These are phyloP conservation scores for Tetragonia tetragonoides DNA, from an alignment of 148 eudicot genomes.

Conservation along the genomic window DNA sequence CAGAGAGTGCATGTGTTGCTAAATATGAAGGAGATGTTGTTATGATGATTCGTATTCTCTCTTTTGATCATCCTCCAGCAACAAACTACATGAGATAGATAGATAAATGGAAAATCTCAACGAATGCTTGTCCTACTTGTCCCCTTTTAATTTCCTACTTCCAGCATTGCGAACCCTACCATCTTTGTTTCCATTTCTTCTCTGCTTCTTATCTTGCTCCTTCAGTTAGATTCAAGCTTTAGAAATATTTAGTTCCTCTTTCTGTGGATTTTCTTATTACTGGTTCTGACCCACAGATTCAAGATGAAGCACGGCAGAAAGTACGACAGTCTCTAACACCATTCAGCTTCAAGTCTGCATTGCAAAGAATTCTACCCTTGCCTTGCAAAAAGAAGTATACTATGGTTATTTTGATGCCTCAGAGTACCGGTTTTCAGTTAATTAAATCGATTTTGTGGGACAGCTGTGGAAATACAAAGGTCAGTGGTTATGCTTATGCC, in stretches of 20 bases:
- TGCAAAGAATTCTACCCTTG: slow-evolving; percentile 69
- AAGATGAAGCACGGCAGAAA: slow-evolving; percentile 67
- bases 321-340: slow-evolving; percentile 62
- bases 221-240: not conserved
- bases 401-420: slow-evolving; percentile 79
- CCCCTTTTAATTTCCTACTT: not conserved
- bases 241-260: not conserved
- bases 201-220: not conserved
- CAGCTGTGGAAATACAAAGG: slow-evolving; percentile 49
- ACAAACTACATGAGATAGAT: slow-evolving; percentile 10
- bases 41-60: not conserved
- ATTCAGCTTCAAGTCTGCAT: slow-evolving; percentile 51
- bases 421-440: slow-evolving; percentile 37
- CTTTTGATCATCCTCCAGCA: not conserved
- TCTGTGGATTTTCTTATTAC: not conserved
- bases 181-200: not conserved
- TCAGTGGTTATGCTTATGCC: slow-evolving; percentile 28
- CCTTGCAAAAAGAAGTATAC: slow-evolving; percentile 88
- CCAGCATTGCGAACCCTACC: not conserved
- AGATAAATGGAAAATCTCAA: not conserved
- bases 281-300: slow-evolving; percentile 45
- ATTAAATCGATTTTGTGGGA: slow-evolving; percentile 38
- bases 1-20: not conserved
- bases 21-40: not conserved
- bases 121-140: not conserved